These are phyloP conservation scores for Penicillium sp. DNA, from an alignment of 2,329 filamentous ascomycete species.

Conservation along the genomic window DNA sequence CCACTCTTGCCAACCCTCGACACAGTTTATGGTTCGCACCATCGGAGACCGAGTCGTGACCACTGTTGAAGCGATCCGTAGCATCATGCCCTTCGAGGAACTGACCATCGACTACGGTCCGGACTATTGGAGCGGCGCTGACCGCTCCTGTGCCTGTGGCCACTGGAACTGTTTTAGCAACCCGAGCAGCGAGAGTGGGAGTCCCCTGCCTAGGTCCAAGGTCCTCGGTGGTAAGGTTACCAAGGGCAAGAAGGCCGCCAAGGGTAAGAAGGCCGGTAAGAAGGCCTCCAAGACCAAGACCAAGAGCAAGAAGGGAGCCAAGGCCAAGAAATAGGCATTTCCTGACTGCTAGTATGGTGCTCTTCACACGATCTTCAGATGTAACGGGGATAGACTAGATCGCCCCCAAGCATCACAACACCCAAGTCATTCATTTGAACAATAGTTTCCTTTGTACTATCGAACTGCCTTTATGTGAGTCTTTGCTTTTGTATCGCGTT, in stretches of 20 bases:
- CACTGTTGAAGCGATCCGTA: constrained; percentile 21
- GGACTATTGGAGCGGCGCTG: constrained; percentile 24
- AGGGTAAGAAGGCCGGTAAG: neutral
- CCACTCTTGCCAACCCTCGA: constrained; percentile 36
- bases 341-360: too few species aligned
- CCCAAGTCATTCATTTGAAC: too few species aligned
- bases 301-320: neutral
- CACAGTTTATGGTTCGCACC: constrained; percentile 16
- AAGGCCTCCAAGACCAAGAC: neutral
- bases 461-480: too few species aligned
- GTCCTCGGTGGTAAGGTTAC: constrained; percentile 15
- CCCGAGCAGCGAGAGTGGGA: neutral
- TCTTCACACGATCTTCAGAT: too few species aligned
- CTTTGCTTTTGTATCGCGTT: too few species aligned
- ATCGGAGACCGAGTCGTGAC: constrained; percentile 25
- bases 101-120: constrained; percentile 37
- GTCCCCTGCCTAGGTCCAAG: neutral
- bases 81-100: constrained; percentile 37
- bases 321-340: neutral
- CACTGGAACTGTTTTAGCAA: neutral
- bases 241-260: neutral
- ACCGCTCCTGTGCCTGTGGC: neutral
- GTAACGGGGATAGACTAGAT: too few species aligned
- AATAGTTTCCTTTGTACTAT: too few species aligned
- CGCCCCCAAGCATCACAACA: too few species aligned